Percentiles rank a stretch among this genome's conserved stretches.
These are phyloP conservation scores for Phoma sp. DNA, from an alignment of 2,329 filamentous ascomycete genomes.

Conservation along the genomic window DNA sequence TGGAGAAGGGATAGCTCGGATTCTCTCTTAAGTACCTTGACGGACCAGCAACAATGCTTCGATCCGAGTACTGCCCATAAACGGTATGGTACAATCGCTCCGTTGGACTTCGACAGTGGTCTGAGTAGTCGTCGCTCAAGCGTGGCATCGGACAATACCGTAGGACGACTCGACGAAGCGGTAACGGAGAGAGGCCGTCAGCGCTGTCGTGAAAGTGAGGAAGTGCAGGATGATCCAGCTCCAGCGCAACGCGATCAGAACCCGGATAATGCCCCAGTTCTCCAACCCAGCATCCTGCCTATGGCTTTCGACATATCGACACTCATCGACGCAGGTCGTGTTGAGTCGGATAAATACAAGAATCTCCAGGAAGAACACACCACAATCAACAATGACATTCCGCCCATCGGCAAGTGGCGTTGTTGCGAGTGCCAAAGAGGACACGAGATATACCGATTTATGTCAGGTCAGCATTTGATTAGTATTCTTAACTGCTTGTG, in stretches of 20 bases:
- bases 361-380: not conserved
- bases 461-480: slow-evolving; percentile 24
- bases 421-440: slow-evolving; percentile 12
- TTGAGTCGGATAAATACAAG: not conserved
- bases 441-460: slow-evolving; percentile 1
- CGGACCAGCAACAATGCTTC: not conserved
- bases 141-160: too few species aligned
- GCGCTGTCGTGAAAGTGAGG: not conserved
- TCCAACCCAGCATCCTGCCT: not conserved
- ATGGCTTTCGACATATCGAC: not conserved
- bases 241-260: not conserved
- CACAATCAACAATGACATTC: not conserved
- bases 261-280: not conserved
- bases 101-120: not conserved
- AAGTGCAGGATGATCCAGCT: not conserved
- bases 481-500: slow-evolving; percentile 31
- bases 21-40: not conserved
- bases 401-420: slow-evolving; percentile 10
- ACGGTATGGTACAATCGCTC: not conserved
- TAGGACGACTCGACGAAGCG: not conserved
- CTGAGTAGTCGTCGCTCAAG: not conserved
- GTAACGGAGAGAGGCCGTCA: not conserved
- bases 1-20: not conserved
- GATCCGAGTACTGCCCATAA: not conserved
- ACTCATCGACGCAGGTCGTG: not conserved